Evolutionary conservation across 2,329 filamentous ascomycete genomes (phyloP).

Genomic region (Colletotrichum limetticola): DNA sequence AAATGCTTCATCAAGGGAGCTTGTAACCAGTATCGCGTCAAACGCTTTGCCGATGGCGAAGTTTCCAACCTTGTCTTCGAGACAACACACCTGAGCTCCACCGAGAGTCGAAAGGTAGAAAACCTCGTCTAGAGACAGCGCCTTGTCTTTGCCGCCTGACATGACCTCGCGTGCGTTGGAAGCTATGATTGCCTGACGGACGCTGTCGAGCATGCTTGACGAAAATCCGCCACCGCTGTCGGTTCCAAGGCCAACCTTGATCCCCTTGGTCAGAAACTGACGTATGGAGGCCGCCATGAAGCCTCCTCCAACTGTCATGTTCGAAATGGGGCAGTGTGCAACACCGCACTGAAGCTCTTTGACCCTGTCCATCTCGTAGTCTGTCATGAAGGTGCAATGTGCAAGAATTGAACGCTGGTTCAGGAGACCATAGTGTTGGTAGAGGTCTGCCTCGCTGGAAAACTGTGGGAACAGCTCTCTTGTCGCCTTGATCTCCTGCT

Average conservation of each 20-base stretch:
- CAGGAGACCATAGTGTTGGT: constrained; percentile 65
- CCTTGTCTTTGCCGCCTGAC: constrained; percentile 53
- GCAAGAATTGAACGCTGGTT: constrained; percentile 68
- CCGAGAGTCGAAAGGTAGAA: constrained; percentile 72
- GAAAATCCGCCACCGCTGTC: constrained; percentile 73
- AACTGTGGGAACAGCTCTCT: constrained; percentile 65
- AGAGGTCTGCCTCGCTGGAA: constrained; percentile 68
- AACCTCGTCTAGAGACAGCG: constrained; percentile 60
- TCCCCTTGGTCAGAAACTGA: constrained; percentile 64
- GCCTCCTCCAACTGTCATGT: constrained; percentile 70
- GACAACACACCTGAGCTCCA: constrained; percentile 67
- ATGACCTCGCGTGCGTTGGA: constrained; percentile 58
- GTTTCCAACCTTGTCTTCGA: constrained; percentile 64
- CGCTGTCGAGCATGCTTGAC: constrained; percentile 67
- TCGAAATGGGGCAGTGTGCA: constrained; percentile 72
- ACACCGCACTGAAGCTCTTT: constrained; percentile 63
- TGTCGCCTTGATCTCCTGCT: constrained; percentile 68
- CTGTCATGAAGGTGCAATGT: constrained; percentile 72
- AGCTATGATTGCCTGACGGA: constrained; percentile 67
- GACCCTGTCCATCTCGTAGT: constrained; percentile 63
- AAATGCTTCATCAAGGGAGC: constrained; percentile 44
- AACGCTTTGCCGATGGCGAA: constrained; percentile 71
- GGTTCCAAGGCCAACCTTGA: constrained; percentile 75
- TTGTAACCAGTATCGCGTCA: constrained; percentile 63
- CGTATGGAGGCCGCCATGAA: constrained; percentile 71